These are phyloP conservation scores for Trypanosoma vivax DNA, from an alignment of 208 protist genomes.

Conservation along the genomic window DNA sequence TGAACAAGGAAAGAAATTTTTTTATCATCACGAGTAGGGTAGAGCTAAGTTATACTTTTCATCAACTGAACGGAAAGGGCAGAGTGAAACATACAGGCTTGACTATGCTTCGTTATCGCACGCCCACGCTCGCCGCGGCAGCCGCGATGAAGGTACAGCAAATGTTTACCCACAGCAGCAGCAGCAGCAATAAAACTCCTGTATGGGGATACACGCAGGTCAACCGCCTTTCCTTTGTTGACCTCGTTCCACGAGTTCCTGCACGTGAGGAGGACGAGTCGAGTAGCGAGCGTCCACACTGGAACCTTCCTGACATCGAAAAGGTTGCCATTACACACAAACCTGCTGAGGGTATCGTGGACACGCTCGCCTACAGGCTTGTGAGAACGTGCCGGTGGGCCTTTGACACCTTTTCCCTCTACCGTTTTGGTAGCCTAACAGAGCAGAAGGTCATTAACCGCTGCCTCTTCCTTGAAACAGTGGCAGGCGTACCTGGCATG, in stretches of 20 bases:
- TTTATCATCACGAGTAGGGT: too few species aligned
- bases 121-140: neutral
- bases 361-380: conserved; percentile 17
- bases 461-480: conserved; percentile 71
- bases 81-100: neutral
- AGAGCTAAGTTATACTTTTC: too few species aligned
- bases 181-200: neutral
- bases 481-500: conserved; percentile 68
- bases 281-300: conserved; percentile 5
- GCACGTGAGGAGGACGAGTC: conserved; percentile 1
- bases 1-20: too few species aligned
- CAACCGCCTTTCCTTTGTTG: conserved; percentile 20
- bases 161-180: neutral
- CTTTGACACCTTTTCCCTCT: conserved; percentile 51
- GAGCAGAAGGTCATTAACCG: conserved; percentile 31
- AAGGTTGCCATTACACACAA: conserved; percentile 33
- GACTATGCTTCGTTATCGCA: neutral
- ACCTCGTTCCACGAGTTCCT: neutral
- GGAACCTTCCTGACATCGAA: conserved; percentile 20
- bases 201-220: conserved; percentile 13
- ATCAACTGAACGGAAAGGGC: too few species aligned
- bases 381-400: conserved; percentile 22
- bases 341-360: conserved; percentile 13
- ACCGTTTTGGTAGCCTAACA: conserved; percentile 23
- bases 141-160: neutral